A percentile compares a stretch with the other conserved stretches of the same genome.
phyloP scores from a whole-genome alignment of 352 stramenopile species.

The Phytophthora podocarpi region DNA sequence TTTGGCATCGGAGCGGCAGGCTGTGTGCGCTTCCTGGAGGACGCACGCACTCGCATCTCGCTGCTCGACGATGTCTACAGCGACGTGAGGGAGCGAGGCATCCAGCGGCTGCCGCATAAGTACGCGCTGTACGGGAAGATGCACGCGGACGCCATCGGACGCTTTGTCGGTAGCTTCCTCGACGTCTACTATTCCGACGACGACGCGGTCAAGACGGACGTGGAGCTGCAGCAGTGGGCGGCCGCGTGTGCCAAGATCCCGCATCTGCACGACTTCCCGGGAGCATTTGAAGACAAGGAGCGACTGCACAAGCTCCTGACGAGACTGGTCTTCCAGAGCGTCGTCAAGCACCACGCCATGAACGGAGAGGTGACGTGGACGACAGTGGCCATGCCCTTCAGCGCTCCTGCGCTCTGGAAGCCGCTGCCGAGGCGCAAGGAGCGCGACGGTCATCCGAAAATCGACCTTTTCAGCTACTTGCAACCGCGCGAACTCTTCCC shows the following conservation, averaged over 20 bases:
- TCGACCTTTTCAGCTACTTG: constrained; percentile 40
- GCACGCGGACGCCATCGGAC: constrained; percentile 33
- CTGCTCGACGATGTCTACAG: constrained; percentile 30
- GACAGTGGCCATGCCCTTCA: constrained; percentile 45
- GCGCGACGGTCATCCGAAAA: constrained; percentile 20
- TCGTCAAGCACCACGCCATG: constrained; percentile 63
- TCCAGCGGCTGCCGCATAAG: constrained; percentile 40
- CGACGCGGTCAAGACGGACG: constrained; percentile 28
- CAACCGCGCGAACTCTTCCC: constrained; percentile 28
- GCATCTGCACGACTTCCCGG: constrained; percentile 43
- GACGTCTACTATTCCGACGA: constrained; percentile 41
- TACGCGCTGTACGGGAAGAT: constrained; percentile 43
- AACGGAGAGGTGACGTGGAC: constrained; percentile 56
- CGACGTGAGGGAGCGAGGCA: constrained; percentile 29
- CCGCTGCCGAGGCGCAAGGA: constrained; percentile 39
- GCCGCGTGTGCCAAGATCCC: constrained; percentile 22
- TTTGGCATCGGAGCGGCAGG: constrained; percentile 49
- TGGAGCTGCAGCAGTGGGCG: constrained; percentile 48
- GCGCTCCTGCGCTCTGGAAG: constrained; percentile 49
- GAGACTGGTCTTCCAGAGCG: constrained; percentile 44
- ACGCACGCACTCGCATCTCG: constrained; percentile 26
- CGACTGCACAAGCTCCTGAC: constrained; percentile 30
- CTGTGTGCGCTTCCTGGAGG: constrained; percentile 35
- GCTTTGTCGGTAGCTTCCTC: constrained; percentile 31
- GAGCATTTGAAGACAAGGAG: constrained; percentile 1